Evolutionary conservation across 768 basidiomycete species (phyloP), one percentile per base, ranked within the genome.

Genomic region (Flagelloscypha sp.): DNA sequence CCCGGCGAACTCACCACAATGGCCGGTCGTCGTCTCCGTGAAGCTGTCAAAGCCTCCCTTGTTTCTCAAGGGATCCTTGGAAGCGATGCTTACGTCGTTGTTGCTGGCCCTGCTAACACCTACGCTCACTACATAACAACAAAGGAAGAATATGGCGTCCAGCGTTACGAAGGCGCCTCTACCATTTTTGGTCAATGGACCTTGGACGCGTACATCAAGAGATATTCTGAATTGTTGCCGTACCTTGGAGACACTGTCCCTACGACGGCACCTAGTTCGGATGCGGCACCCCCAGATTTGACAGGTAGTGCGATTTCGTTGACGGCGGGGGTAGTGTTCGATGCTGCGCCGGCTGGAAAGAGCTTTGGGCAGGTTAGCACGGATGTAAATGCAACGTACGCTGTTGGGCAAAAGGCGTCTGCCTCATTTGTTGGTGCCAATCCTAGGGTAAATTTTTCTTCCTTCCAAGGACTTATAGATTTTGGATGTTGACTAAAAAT

Each of bases 1-100:
- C 82, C 84, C 12, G n/a, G n/a, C n/a, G 85, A 88, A 54, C 55
- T 84, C 38, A 87, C 84, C 5, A 88, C 85, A 3, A 87, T 87
- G 85, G 67, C 82, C 24, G 84, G 84, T 10, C 61, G 85, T 41
- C 70, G 85, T 25, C 65, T 87, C 37, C 70, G n/a, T 24, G 74
- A 85, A 40, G 77, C 82, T 1, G 43, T 87, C 33, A 77, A 83
- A 32, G 63, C 72, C 16, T 58, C 66, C 48, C 64, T 87, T 32
- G 78, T 85, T 40, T 67, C 77, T 0, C 61, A 70, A 32, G 75
- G 74, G 3, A 61, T 84, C 39, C 54, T 86, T 39, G 79, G 74
- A 25, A 54, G 72, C 30, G 68, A 80, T 44, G 82, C 80, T 3
- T 80, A 83, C 44, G 80, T 87, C 41, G 82, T 85, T 34, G 58